Percentiles rank a stretch among this genome's conserved stretches.
These are phyloP conservation scores for Tulasnella sp. DNA, from an alignment of 768 basidiomycete genomes.

Conservation along the genomic window DNA sequence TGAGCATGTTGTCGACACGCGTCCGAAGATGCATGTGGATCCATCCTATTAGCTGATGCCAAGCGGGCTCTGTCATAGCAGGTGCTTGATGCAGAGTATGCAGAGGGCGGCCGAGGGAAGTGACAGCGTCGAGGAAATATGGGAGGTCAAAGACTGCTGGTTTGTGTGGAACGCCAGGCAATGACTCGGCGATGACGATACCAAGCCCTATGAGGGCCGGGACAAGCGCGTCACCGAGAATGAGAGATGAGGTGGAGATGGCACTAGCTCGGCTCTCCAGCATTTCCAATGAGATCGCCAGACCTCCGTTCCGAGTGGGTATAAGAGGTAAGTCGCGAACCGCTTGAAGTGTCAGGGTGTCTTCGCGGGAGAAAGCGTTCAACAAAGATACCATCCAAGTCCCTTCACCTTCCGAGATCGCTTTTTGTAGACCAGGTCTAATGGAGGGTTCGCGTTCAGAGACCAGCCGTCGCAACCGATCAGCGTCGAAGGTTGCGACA, in stretches of 20 bases:
- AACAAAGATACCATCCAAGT: neutral
- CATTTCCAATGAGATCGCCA: neutral
- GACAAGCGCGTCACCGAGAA: too few species aligned
- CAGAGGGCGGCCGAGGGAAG: neutral
- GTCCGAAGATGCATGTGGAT: neutral
- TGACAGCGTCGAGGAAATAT: neutral
- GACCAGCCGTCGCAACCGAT: neutral
- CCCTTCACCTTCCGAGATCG: neutral
- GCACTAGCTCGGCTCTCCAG: neutral
- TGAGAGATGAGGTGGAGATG: too few species aligned
- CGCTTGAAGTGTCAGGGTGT: neutral
- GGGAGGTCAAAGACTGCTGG: neutral
- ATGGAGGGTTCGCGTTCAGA: neutral
- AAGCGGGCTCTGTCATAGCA: neutral
- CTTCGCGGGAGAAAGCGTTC: neutral
- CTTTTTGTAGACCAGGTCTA: neutral
- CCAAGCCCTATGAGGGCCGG: neutral
- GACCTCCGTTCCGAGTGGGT: neutral
- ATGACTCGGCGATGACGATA: neutral
- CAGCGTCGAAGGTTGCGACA: neutral
- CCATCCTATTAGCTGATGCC: neutral
- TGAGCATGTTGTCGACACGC: neutral
- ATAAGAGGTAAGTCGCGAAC: neutral
- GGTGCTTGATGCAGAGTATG: neutral
- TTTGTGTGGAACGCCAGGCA: neutral